phyloP scores from a whole-genome alignment of 2,329 filamentous ascomycete genomes.

The Fusarium sp. region DNA sequence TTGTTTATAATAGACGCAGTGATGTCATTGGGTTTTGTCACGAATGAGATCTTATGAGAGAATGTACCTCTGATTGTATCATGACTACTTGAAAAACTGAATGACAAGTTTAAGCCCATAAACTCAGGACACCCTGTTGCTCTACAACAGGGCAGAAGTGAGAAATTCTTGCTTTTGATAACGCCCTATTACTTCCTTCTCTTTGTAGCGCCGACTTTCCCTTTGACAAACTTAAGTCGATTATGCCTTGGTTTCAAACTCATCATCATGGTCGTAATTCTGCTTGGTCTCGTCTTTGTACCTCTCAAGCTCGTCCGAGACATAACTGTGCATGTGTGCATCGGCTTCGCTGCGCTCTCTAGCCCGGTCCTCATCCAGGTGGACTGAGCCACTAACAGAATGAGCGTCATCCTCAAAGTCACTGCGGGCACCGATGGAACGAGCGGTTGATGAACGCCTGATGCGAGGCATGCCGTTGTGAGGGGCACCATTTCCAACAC shows the following conservation, averaged over 20 bases:
- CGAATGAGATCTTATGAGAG: neutral
- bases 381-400: conserved; percentile 49
- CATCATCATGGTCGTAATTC: conserved; percentile 53
- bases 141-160: conserved; percentile 12
- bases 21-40: neutral
- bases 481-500: conserved; percentile 51
- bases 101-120: conserved; percentile 21
- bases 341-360: conserved; percentile 67
- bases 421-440: conserved; percentile 85
- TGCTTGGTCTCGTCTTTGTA: conserved; percentile 59
- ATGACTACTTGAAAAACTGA: conserved; percentile 18
- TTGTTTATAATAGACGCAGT: neutral
- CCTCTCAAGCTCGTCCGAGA: conserved; percentile 81
- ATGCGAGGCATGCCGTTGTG: conserved; percentile 63
- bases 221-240: conserved; percentile 7
- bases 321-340: conserved; percentile 81
- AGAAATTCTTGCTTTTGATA: conserved; percentile 31
- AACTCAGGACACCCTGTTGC: conserved; percentile 16
- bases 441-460: conserved; percentile 81
- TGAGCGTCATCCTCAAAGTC: conserved; percentile 70
- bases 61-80: conserved; percentile 10
- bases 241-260: conserved; percentile 58
- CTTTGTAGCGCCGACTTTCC: conserved; percentile 14
- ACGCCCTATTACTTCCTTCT: conserved; percentile 26
- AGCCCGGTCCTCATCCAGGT: conserved; percentile 56